These are phyloP conservation scores for Microstegium vimineum DNA, from an alignment of 176 grass and related monocot species.

Conservation along the genomic window DNA sequence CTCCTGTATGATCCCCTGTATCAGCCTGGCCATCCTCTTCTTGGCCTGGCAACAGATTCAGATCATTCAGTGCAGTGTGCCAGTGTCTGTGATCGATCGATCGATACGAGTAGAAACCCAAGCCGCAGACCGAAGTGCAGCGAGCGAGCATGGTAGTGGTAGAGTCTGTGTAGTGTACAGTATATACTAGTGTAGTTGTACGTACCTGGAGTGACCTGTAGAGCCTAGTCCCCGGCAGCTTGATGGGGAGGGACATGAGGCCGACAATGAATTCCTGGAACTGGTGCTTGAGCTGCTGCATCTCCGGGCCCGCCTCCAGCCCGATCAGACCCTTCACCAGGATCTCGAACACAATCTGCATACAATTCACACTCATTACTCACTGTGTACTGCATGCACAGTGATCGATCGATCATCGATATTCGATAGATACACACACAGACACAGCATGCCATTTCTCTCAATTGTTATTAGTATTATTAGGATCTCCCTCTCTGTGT, in stretches of 20 bases:
- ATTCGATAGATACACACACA: not conserved
- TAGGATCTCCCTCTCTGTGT: too few species aligned
- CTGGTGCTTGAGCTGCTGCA: conserved; percentile 85
- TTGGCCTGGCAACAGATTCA: conserved; percentile 65
- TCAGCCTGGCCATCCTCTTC: conserved; percentile 76
- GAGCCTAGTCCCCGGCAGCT: conserved; percentile 83
- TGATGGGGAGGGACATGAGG: conserved; percentile 88
- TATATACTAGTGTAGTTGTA: too few species aligned
- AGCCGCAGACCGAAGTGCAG: too few species aligned
- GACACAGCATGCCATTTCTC: not conserved
- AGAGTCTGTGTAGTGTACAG: not conserved
- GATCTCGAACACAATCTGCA: conserved; percentile 93
- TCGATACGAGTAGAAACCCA: not conserved
- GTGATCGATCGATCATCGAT: not conserved
- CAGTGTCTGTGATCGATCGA: too few species aligned
- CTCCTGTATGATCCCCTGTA: conserved; percentile 84
- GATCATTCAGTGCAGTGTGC: too few species aligned
- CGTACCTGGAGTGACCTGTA: conserved; percentile 89
- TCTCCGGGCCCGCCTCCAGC: conserved; percentile 71
- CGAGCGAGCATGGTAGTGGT: too few species aligned
- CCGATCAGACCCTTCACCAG: conserved; percentile 86
- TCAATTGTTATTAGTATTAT: too few species aligned
- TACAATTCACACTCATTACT: conserved; percentile 1
- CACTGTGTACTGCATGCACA: not conserved
- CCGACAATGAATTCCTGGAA: conserved; percentile 98